phyloP scores from a whole-genome alignment of 2,329 filamentous ascomycete genomes.

The Xylariomycetidae sp. region DNA sequence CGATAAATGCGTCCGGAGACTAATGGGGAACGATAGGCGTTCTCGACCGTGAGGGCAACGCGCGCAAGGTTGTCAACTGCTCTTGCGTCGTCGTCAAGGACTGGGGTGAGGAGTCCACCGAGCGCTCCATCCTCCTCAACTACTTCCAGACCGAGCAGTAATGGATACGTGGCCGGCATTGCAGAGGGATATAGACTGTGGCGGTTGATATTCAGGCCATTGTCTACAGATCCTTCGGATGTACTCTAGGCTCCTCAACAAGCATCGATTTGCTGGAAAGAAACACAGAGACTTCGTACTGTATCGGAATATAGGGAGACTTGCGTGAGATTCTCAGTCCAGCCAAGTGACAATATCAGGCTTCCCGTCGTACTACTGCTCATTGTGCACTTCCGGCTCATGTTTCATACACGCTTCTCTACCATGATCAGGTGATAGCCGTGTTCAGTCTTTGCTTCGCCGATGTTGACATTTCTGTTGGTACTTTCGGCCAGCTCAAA shows the following conservation, averaged over 20 bases:
- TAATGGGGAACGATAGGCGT: constrained; percentile 59
- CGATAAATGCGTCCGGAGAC: constrained; percentile 6
- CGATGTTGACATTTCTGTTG: constrained; percentile 52
- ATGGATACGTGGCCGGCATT: constrained; percentile 30
- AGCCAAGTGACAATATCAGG: constrained; percentile 12
- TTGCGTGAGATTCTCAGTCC: constrained; percentile 13
- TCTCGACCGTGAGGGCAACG: constrained; percentile 98
- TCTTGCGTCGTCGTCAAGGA: constrained; percentile 99
- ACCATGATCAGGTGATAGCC: constrained; percentile 82
- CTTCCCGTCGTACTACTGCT: neutral
- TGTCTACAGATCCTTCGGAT: constrained; percentile 19
- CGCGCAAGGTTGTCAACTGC: constrained; percentile 99
- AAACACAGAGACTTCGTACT: constrained; percentile 15
- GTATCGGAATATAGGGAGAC: constrained; percentile 36
- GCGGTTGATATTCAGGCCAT: constrained; percentile 18
- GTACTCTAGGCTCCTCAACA: constrained; percentile 39
- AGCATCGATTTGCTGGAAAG: constrained; percentile 33
- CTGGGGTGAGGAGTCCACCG: constrained; percentile 99
- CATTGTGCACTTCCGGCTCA: constrained; percentile 2
- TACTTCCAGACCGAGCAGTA: constrained; percentile 96
- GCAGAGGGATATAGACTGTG: constrained; percentile 22
- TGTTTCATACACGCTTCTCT: constrained; percentile 44
- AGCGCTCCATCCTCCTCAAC: constrained; percentile 98
- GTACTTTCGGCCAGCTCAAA: constrained; percentile 47
- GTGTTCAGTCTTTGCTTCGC: constrained; percentile 66